phyloP scores from a whole-genome alignment of 2,329 filamentous ascomycete species.

The Aspergillus ustus region DNA sequence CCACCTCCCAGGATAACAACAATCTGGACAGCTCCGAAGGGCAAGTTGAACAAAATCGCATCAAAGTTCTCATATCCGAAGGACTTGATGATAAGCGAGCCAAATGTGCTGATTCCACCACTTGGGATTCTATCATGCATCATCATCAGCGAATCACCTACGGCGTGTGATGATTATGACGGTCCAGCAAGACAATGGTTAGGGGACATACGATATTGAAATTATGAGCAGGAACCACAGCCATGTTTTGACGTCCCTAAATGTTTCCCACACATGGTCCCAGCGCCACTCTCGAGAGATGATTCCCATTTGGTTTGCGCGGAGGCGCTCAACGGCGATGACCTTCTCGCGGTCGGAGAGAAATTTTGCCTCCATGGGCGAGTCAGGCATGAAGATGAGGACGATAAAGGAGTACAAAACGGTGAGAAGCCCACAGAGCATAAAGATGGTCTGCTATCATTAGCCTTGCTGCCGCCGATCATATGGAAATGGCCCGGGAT shows the following conservation, averaged over 20 bases:
- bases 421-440: conserved; percentile 59
- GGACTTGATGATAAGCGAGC: conserved; percentile 47
- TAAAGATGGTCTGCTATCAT: conserved; percentile 51
- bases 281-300: conserved; percentile 58
- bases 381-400: conserved; percentile 56
- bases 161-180: neutral
- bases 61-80: conserved; percentile 48
- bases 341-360: conserved; percentile 55
- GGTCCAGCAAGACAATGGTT: neutral
- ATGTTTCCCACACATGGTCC: conserved; percentile 49
- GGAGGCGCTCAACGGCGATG: conserved; percentile 59
- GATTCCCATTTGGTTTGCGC: conserved; percentile 61
- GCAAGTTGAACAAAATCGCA: conserved; percentile 49
- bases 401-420: conserved; percentile 54
- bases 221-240: conserved; percentile 37
- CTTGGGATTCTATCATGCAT: conserved; percentile 40
- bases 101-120: conserved; percentile 45
- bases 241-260: conserved; percentile 42
- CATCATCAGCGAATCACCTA: neutral
- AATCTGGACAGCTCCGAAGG: conserved; percentile 46
- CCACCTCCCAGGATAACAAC: conserved; percentile 38
- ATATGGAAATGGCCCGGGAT: conserved; percentile 20
- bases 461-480: neutral
- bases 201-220: conserved; percentile 27
- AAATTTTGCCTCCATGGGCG: conserved; percentile 56